Conservation (phyloP, 768 basidiomycete genomes). For the Agaricus subrufescens region DNA sequence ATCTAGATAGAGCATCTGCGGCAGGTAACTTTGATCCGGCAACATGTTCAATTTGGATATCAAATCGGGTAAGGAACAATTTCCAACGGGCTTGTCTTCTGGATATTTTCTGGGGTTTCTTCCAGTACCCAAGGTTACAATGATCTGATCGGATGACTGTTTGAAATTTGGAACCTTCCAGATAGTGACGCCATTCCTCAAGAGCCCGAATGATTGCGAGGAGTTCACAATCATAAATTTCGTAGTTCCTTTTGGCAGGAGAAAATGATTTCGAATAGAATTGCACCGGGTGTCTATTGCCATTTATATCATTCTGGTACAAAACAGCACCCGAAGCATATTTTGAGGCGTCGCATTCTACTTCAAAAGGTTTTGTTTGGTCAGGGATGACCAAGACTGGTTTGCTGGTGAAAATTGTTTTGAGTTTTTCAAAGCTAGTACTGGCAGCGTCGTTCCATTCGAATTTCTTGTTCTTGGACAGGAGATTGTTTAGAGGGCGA, state of each 20-base stretch:
- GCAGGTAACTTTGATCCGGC: slow-evolving; percentile 14
- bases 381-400: too few relatives aligned
- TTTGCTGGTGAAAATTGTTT: too few relatives aligned
- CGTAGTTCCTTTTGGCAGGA: neutral
- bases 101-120: slow-evolving; percentile 21
- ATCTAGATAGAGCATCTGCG: slow-evolving; percentile 13
- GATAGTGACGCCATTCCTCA: slow-evolving; percentile 10
- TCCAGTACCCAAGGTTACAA: slow-evolving; percentile 1
- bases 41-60: slow-evolving; percentile 26
- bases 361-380: too few relatives aligned
- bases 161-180: neutral
- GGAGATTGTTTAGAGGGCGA: neutral
- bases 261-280: slow-evolving; percentile 5
- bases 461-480: neutral
- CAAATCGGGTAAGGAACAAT: slow-evolving; percentile 24
- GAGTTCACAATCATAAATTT: neutral
- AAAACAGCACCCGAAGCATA: slow-evolving; percentile 7
- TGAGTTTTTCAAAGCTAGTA: too few relatives aligned
- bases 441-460: too few relatives aligned
- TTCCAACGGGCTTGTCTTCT: slow-evolving; percentile 19
- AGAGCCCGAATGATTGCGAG: neutral
- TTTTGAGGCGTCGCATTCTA: slow-evolving; percentile 1
- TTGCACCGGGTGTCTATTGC: neutral
- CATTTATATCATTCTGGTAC: neutral
- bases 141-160: neutral